These are phyloP conservation scores for Melampsora abietis-canadensis DNA, from an alignment of 1,284 basidiomycete genomes.

Conservation along the genomic window DNA sequence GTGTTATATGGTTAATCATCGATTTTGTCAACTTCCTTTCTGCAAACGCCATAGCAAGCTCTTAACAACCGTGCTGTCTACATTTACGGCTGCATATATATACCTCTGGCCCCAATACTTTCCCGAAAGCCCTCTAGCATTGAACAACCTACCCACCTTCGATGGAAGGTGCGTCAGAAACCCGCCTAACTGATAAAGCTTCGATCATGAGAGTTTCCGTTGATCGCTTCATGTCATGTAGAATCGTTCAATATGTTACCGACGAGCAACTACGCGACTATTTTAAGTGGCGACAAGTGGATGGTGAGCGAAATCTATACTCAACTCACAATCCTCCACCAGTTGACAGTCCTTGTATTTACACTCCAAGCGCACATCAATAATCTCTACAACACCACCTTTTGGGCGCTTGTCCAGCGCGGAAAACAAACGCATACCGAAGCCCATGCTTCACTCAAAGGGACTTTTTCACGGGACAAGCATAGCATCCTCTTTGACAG, in stretches of 20 bases:
- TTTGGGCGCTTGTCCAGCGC: slow-evolving; percentile 86
- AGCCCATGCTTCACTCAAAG: slow-evolving; percentile 67
- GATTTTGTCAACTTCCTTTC: neutral
- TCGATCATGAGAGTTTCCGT: too few relatives aligned
- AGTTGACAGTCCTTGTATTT: slow-evolving; percentile 11
- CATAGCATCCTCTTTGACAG: slow-evolving; percentile 80
- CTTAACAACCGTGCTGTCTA: slow-evolving; percentile 77
- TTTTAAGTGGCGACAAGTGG: slow-evolving; percentile 90
- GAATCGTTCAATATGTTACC: slow-evolving; percentile 79
- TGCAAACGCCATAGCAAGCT: slow-evolving; percentile 65
- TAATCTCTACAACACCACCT: slow-evolving; percentile 92
- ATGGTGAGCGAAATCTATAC: slow-evolving; percentile 63
- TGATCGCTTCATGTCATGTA: slow-evolving; percentile 10
- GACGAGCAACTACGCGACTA: slow-evolving; percentile 77
- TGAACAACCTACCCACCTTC: slow-evolving; percentile 76
- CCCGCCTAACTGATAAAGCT: slow-evolving; percentile 11
- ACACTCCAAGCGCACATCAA: slow-evolving; percentile 80
- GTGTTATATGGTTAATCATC: neutral
- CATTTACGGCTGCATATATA: slow-evolving; percentile 89
- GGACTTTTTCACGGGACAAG: slow-evolving; percentile 81
- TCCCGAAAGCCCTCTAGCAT: slow-evolving; percentile 63
- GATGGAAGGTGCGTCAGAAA: slow-evolving; percentile 63
- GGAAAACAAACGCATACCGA: slow-evolving; percentile 72
- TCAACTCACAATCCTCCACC: neutral
- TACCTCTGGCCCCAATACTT: slow-evolving; percentile 80